These are phyloP conservation scores for Luffa acutangula DNA, from an alignment of 306 rosid genomes.

Conservation along the genomic window DNA sequence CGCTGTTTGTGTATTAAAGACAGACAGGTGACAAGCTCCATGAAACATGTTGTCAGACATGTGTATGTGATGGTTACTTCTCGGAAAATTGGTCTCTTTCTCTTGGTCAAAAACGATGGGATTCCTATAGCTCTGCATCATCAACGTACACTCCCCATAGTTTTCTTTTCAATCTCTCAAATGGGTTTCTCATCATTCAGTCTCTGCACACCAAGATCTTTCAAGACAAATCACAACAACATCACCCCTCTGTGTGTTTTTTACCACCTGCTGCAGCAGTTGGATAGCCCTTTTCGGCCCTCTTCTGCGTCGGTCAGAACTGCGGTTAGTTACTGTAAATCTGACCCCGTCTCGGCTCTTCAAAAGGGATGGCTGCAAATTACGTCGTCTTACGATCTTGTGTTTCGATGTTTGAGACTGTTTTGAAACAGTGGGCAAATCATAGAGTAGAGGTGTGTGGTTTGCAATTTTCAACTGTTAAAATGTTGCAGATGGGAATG, in stretches of 20 bases:
- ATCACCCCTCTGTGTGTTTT: neutral
- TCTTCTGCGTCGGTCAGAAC: neutral
- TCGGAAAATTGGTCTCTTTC: conserved; percentile 9
- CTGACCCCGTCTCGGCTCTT: neutral
- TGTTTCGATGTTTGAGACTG: neutral
- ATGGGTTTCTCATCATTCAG: neutral
- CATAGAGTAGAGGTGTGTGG: neutral
- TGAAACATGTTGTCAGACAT: conserved; percentile 15
- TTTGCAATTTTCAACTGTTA: neutral
- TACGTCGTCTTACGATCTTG: neutral
- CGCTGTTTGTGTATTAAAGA: neutral
- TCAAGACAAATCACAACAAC: neutral
- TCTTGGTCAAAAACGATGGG: neutral
- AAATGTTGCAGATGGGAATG: neutral
- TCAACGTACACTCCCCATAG: neutral
- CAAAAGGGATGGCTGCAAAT: neutral
- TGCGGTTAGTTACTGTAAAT: neutral
- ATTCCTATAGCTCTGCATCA: neutral
- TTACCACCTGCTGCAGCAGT: neutral
- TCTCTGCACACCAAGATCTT: neutral
- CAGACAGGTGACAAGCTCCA: conserved; percentile 9
- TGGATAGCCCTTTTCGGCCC: neutral
- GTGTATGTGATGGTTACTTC: conserved; percentile 1
- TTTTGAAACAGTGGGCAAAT: neutral
- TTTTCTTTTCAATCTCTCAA: neutral